These are phyloP conservation scores for Silene vulgaris DNA, from an alignment of 179 eudicot genomes.

Conservation along the genomic window DNA sequence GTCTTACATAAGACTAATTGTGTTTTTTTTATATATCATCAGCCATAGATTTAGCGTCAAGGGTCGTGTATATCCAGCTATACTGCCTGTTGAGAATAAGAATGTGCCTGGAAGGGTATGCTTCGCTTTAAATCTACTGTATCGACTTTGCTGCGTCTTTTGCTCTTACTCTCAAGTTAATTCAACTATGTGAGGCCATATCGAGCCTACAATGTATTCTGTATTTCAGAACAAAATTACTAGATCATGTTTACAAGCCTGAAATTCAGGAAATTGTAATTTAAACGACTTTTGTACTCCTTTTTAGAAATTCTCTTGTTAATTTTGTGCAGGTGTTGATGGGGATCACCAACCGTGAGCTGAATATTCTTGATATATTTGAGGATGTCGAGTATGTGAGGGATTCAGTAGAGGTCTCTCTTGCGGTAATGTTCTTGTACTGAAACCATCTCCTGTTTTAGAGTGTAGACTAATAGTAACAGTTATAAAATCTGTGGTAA, in stretches of 20 bases:
- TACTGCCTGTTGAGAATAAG: slow-evolving; percentile 68
- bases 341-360: slow-evolving; percentile 59
- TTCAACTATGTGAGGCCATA: not conserved
- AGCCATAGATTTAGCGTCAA: slow-evolving; percentile 88
- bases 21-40: slow-evolving; percentile 2
- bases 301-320: not conserved
- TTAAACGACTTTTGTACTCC: too few species aligned
- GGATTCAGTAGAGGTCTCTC: slow-evolving; percentile 51
- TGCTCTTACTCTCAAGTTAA: not conserved
- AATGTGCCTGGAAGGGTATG: slow-evolving; percentile 74
- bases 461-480: not conserved
- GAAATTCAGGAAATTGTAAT: not conserved
- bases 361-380: slow-evolving; percentile 63
- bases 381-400: slow-evolving; percentile 90
- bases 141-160: not conserved
- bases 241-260: not conserved
- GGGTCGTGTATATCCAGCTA: slow-evolving; percentile 89
- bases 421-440: slow-evolving; percentile 41
- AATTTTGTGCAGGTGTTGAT: slow-evolving; percentile 52
- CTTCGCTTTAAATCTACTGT: not conserved
- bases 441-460: not conserved
- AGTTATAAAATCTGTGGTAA: too few species aligned
- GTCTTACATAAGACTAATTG: not conserved
- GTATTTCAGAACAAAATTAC: not conserved
- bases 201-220: not conserved